These are phyloP conservation scores for Trifolium subterraneum DNA, from an alignment of 306 rosid genomes.

Conservation along the genomic window DNA sequence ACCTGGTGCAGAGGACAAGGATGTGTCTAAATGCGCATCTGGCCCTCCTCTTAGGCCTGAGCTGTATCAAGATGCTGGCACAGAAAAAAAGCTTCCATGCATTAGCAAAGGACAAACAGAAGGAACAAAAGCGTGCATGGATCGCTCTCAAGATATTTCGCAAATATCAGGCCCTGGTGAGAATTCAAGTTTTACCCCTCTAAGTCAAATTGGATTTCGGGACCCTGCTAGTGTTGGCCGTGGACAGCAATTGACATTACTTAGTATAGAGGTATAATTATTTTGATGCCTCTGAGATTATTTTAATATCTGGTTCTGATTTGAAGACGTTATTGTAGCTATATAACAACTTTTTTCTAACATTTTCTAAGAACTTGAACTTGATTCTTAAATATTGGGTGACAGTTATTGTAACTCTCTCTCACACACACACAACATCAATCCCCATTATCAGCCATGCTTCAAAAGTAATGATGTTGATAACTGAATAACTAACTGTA, in stretches of 20 bases:
- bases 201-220: conserved; percentile 86
- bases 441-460: conserved; percentile 2
- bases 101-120: conserved; percentile 47
- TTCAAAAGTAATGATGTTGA: conserved; percentile 25
- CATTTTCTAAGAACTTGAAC: conserved; percentile 30
- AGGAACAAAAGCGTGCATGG: conserved; percentile 45
- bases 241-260: conserved; percentile 83
- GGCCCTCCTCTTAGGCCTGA: conserved; percentile 46
- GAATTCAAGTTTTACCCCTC: conserved; percentile 73
- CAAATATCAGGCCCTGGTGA: conserved; percentile 85
- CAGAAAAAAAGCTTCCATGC: conserved; percentile 44
- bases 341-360: conserved; percentile 25
- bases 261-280: conserved; percentile 80
- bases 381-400: conserved; percentile 23
- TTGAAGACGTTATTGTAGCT: conserved; percentile 22
- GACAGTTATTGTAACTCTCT: neutral
- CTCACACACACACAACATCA: neutral
- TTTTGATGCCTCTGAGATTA: conserved; percentile 23
- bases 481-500: conserved; percentile 17
- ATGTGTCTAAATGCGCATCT: conserved; percentile 32
- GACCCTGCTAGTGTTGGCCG: conserved; percentile 87
- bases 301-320: conserved; percentile 37
- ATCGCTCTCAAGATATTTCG: conserved; percentile 61
- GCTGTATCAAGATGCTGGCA: conserved; percentile 46
- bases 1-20: conserved; percentile 42